Conservation (phyloP, 768 basidiomycete species). For the Phlebiopsis gigantea region DNA sequence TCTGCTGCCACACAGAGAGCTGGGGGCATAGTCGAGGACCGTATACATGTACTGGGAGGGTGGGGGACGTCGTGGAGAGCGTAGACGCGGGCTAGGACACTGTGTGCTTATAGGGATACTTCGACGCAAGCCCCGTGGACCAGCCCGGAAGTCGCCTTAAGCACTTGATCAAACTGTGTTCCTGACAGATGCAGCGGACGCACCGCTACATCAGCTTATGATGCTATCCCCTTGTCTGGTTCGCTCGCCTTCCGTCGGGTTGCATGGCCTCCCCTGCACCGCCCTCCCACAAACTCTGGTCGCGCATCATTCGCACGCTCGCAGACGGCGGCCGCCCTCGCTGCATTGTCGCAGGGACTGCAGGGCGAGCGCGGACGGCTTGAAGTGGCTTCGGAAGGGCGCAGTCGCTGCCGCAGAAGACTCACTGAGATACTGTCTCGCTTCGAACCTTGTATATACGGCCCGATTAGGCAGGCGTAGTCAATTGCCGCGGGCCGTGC, state of each 20-base stretch:
- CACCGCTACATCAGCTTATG: background rate
- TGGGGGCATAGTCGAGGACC: background rate
- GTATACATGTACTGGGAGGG: background rate
- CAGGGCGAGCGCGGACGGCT: background rate
- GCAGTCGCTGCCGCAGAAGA: background rate
- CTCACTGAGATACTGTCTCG: constrained; percentile 1
- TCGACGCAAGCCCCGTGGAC: background rate
- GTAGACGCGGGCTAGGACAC: background rate
- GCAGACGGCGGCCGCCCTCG: background rate
- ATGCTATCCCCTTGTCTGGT: background rate
- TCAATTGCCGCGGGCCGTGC: background rate
- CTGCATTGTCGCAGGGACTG: background rate
- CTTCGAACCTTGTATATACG: background rate
- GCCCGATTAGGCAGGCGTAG: background rate
- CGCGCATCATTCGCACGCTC: background rate
- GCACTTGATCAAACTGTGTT: background rate
- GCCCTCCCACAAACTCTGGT: background rate
- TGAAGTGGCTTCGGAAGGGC: background rate
- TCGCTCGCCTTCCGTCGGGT: background rate
- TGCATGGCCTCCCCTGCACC: background rate
- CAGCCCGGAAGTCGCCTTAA: background rate
- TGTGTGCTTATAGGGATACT: background rate
- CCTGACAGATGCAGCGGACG: constrained; percentile 1
- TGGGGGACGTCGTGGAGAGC: background rate
- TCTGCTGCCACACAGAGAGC: constrained; percentile 6